Base-by-base conservation (phyloP, 2,329 filamentous ascomycete genomes). In the Fusarium avenaceum region DNA sequence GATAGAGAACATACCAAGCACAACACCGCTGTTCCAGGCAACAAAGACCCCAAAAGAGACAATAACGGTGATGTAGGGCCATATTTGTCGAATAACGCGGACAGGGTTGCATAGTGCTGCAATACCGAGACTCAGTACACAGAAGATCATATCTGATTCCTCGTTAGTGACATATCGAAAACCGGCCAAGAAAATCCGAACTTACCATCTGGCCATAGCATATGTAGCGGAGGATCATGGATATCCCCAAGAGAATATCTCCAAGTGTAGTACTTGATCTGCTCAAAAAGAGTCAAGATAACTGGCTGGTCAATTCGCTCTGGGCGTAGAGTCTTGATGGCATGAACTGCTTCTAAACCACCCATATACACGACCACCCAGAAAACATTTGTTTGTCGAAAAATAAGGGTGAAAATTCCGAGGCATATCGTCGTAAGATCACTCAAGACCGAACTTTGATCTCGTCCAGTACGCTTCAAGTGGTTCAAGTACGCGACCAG, bases 311-410 rank as follows among this genome's bases (percentile, higher is more conserved):
- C 67, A 4, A 75, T 75, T 0, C 72, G 67, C 20, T 74, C 59
- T 0, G 80, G 80, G 17, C 72, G 76, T 28, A 86, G 74, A 5
- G 72, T 78, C 73, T 84, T 86, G 61, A 87, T 79, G 19, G 80
- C 83, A 69, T 85, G 83, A 3, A 88, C 77, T 43, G 81, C 80
- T 76, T 90, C 85, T 42, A 88, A 63, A 7, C 86, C 89, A 20
- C 91, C 91, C 72, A 93, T 87, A 73, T 92, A 93, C 0, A 94
- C 83, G 1, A 92, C 90, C 0, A 94, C 90, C 96, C 96, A 99
- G 76, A 99, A 97, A 57, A 98, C 91, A 74, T 99, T 99, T 0
- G 96, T 99, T 78, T 99, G 96, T 24, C 96, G 86, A 83, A 97
- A 96, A 4, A 86, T 81, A 20, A 99, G 83, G 2, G 93, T 85